Evolutionary conservation across 805 yeast genomes (phyloP).

Genomic region (Monosporozyma servazzii): DNA sequence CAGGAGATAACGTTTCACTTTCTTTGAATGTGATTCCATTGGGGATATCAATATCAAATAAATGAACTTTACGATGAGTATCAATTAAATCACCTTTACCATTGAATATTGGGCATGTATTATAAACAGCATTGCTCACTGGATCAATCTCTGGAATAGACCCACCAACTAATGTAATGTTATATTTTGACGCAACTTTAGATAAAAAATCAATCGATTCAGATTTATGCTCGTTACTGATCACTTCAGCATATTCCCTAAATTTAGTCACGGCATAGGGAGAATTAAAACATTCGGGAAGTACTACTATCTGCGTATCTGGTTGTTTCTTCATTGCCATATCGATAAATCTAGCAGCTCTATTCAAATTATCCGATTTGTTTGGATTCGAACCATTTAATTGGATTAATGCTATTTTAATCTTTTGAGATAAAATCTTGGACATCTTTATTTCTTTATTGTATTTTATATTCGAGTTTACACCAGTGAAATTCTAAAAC

Average conservation of each 20-base stretch:
- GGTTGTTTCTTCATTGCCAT: constrained; percentile 52
- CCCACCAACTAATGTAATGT: constrained; percentile 74
- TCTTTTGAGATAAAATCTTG: constrained; percentile 32
- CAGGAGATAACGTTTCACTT: constrained; percentile 64
- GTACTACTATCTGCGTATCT: constrained; percentile 64
- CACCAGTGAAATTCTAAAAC: too few species aligned
- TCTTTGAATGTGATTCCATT: constrained; percentile 85
- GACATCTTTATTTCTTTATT: constrained; percentile 5
- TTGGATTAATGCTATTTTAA: constrained; percentile 80
- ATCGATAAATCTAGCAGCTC: constrained; percentile 53
- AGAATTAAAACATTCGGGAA: constrained; percentile 95
- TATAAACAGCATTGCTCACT: constrained; percentile 47
- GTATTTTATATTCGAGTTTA: too few species aligned
- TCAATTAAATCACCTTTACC: constrained; percentile 71
- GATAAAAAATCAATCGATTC: constrained; percentile 52
- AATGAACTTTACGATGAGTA: constrained; percentile 82
- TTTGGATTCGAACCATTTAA: constrained; percentile 62
- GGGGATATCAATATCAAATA: constrained; percentile 89
- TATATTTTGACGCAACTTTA: constrained; percentile 52
- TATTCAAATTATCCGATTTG: constrained; percentile 64
- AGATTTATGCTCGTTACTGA: constrained; percentile 47
- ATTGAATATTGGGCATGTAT: constrained; percentile 66
- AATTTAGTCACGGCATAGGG: constrained; percentile 87
- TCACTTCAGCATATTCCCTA: constrained; percentile 77
- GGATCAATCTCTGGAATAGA: constrained; percentile 76